Percentiles rank a stretch among this genome's conserved stretches.
Conservation (phyloP, 306 rosid genomes). For the Ceratonia siliqua region DNA sequence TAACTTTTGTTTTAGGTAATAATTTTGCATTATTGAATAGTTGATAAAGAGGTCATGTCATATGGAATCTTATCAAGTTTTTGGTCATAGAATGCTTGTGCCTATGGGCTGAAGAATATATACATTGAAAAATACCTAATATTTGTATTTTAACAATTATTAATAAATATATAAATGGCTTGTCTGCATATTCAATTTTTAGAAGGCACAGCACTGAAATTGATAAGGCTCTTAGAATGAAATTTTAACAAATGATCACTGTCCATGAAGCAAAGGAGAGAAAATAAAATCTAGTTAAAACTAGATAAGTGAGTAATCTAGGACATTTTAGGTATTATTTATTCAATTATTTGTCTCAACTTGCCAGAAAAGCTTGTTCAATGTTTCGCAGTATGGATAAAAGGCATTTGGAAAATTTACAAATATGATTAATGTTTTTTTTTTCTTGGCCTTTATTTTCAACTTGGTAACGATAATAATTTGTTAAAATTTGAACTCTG, state of each 20-base stretch:
- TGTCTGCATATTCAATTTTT: constrained; percentile 26
- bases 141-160: not conserved
- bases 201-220: not conserved
- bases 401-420: not conserved
- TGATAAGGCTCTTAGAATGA: not conserved
- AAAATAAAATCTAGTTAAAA: not conserved
- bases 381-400: not conserved
- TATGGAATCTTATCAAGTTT: constrained; percentile 14
- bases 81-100: not conserved
- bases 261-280: not conserved
- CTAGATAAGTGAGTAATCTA: constrained; percentile 2
- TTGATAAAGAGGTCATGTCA: not conserved
- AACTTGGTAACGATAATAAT: too few species aligned
- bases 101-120: not conserved
- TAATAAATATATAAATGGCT: not conserved
- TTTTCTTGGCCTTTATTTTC: not conserved
- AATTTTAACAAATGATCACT: not conserved
- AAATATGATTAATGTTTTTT: not conserved
- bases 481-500: not conserved
- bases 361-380: not conserved
- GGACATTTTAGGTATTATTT: not conserved
- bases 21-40: not conserved
- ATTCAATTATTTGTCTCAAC: not conserved
- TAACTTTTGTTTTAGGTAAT: constrained; percentile 92
- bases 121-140: not conserved